Conservation (phyloP, 257 asterid genomes). For the Gentiana macrophylla region DNA sequence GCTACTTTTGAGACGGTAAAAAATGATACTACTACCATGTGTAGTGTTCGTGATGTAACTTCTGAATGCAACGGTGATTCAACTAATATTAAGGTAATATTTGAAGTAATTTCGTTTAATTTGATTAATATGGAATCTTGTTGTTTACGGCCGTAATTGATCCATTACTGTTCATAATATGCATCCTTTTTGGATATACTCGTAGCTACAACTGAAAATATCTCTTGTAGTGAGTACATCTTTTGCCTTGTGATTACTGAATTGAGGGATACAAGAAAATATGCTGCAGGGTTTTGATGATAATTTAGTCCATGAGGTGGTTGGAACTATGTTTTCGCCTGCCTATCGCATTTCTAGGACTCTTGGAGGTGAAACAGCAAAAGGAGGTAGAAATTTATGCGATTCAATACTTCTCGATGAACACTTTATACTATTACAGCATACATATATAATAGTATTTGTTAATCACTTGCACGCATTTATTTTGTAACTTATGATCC, state of each 20-base stretch:
- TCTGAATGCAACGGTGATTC: slow-evolving; percentile 20
- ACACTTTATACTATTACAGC: neutral
- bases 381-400: slow-evolving; percentile 34
- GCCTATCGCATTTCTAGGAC: slow-evolving; percentile 53
- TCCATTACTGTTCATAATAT: too few relatives aligned
- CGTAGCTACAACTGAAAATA: too few relatives aligned
- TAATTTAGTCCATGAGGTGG: slow-evolving; percentile 27
- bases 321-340: slow-evolving; percentile 84
- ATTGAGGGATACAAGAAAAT: too few relatives aligned
- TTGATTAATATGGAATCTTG: neutral
- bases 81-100: slow-evolving; percentile 32
- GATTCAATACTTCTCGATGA: neutral
- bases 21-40: slow-evolving; percentile 29
- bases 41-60: slow-evolving; percentile 27
- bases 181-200: too few relatives aligned
- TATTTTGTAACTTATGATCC: slow-evolving; percentile 2
- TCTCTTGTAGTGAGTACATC: too few relatives aligned
- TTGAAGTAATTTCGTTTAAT: slow-evolving; percentile 3
- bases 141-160: neutral
- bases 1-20: slow-evolving; percentile 41
- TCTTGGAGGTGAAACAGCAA: slow-evolving; percentile 45
- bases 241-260: too few relatives aligned
- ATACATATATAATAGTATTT: neutral
- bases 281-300: slow-evolving; percentile 32
- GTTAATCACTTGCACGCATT: slow-evolving; percentile 1